A percentile compares a stretch with the other conserved stretches of the same genome.
Evolutionary conservation across 495 filamentous ascomycete species (phyloP).

Genomic region (Penicillium crystallinum): DNA sequence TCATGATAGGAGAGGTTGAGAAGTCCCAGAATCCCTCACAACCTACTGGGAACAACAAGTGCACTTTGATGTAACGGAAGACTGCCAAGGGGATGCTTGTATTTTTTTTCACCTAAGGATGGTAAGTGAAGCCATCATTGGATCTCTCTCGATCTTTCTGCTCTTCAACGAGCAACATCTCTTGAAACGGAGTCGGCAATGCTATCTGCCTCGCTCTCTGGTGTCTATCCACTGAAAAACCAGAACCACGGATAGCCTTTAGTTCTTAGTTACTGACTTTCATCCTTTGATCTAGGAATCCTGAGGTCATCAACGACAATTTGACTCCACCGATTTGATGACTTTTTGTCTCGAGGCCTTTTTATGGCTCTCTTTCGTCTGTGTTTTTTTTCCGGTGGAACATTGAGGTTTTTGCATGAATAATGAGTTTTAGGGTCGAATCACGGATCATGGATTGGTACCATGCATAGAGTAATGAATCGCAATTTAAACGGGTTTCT

Average conservation of each 20-base stretch:
- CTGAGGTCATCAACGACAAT: neutral
- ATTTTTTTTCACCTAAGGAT: neutral
- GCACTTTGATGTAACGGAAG: slow-evolving; percentile 68
- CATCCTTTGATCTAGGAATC: neutral
- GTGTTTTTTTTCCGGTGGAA: slow-evolving; percentile 7
- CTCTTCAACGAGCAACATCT: neutral
- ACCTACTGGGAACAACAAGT: slow-evolving; percentile 73
- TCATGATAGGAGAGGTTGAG: slow-evolving; percentile 92
- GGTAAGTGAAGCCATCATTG: neutral
- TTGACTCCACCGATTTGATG: neutral
- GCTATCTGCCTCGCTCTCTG: neutral
- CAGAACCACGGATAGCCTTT: neutral
- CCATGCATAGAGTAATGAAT: slow-evolving; percentile 29
- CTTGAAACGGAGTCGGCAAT: neutral
- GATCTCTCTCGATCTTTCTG: neutral
- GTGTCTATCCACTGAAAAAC: neutral
- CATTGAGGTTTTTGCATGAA: slow-evolving; percentile 13
- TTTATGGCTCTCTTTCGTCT: slow-evolving; percentile 1
- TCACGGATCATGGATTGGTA: slow-evolving; percentile 15
- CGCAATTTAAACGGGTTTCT: neutral
- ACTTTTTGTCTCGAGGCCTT: neutral
- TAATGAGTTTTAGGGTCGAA: slow-evolving; percentile 14
- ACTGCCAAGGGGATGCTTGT: neutral
- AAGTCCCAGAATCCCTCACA: slow-evolving; percentile 88
- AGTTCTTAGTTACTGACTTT: slow-evolving; percentile 2